Evolutionary conservation across 2,329 filamentous ascomycete genomes (phyloP).

Genomic region (Annulohypoxylon truncatum): DNA sequence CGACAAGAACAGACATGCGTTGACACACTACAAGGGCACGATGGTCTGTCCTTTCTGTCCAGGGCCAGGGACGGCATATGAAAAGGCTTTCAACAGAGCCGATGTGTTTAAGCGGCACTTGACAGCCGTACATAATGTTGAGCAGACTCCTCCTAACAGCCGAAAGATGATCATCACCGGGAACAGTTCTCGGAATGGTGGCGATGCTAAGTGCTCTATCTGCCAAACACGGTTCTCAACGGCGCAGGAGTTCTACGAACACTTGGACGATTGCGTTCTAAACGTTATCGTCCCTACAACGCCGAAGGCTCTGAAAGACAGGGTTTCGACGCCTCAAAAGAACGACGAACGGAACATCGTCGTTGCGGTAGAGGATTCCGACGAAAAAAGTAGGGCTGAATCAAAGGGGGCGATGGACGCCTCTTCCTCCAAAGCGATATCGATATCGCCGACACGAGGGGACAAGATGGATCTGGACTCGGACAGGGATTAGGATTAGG

Average conservation of each 20-base stretch:
- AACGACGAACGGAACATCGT: constrained; percentile 40
- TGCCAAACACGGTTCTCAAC: constrained; percentile 83
- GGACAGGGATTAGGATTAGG: constrained; percentile 43
- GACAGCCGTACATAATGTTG: constrained; percentile 89
- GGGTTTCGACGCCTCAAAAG: constrained; percentile 45
- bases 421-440: constrained; percentile 32
- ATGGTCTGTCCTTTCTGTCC: constrained; percentile 98
- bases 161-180: constrained; percentile 70
- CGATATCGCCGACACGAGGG: constrained; percentile 40
- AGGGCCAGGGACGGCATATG: constrained; percentile 85
- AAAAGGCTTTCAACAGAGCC: constrained; percentile 95
- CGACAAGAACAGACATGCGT: constrained; percentile 93
- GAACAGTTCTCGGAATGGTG: constrained; percentile 50
- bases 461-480: constrained; percentile 51
- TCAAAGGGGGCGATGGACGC: constrained; percentile 35
- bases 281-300: constrained; percentile 66
- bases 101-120: constrained; percentile 96
- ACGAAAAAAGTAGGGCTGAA: constrained; percentile 40
- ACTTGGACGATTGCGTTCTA: constrained; percentile 78
- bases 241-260: constrained; percentile 97
- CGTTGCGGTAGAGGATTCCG: constrained; percentile 41
- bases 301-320: constrained; percentile 49
- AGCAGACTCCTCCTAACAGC: constrained; percentile 92
- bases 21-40: constrained; percentile 96
- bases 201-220: constrained; percentile 89